phyloP scores from a whole-genome alignment of 129 eudicot species.

The Artemisia tridentata region DNA sequence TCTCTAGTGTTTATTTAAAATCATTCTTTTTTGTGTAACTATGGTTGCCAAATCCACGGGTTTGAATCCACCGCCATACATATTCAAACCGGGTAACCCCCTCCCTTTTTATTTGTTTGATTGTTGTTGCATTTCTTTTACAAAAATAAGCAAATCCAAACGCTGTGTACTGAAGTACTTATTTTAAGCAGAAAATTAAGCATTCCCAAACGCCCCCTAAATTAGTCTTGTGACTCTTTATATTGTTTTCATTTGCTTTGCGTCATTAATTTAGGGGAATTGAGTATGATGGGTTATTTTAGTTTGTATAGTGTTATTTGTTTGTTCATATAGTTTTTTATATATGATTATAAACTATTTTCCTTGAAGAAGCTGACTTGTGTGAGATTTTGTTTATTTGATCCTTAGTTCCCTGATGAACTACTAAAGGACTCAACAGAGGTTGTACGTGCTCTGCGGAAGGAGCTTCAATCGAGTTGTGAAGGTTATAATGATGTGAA shows the following conservation, averaged over 20 bases:
- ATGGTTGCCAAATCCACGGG: no score
- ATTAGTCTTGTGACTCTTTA: no score
- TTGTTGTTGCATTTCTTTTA: no score
- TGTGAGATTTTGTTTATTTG: neutral
- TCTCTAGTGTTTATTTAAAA: neutral
- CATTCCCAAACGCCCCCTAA: no score
- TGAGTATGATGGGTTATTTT: conserved; percentile 2
- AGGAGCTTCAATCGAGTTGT: conserved; percentile 35
- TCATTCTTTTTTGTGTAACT: no score
- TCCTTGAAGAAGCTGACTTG: conserved; percentile 5
- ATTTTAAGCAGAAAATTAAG: no score
- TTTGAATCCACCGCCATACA: no score
- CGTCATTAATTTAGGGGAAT: neutral
- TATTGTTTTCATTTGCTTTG: no score
- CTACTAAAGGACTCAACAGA: conserved; percentile 72
- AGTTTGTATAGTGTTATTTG: neutral
- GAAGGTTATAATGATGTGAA: conserved; percentile 17
- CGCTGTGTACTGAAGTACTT: no score
- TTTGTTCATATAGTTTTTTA: neutral
- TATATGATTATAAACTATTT: neutral
- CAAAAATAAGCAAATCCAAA: no score
- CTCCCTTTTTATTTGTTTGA: no score
- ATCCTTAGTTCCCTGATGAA: conserved; percentile 81
- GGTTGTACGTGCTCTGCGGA: conserved; percentile 57
- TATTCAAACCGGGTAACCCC: no score